Evolutionary conservation across 2,329 filamentous ascomycete species (phyloP), one percentile per base, ranked within the genome.

Genomic region (Lomentospora prolificans): DNA sequence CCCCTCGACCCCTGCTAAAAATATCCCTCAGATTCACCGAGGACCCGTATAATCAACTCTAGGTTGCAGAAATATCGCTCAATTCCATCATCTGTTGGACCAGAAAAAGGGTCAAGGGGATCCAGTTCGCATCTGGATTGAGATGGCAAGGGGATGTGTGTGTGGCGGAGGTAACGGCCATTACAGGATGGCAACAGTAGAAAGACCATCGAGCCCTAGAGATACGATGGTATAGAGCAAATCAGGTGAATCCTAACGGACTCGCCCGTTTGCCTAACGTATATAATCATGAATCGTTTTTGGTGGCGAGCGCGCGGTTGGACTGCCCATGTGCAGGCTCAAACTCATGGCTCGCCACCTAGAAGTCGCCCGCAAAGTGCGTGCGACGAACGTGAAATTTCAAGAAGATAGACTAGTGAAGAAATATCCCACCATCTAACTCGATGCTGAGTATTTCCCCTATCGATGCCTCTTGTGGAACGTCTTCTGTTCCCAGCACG

Each of bases 401-500:
- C 30, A 33, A 33, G 7, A 33, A 33, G 30, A 33, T 7, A 33
- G 12, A 33, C 7, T 33, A 19, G n/a, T 17, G 19, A 24, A 25
- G n/a, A 24, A 12, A 22, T 9, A 10, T 19, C 41, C 3, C 5
- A n/a, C 19, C 9, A 17, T 3, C 4, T 22, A 46, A 8, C 10
- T 19, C 7, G 19, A 46, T 9, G n/a, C 2, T 9, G 9, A 19
- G 41, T 7, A 6, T 6, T n/a, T 25, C 22, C 2, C 22, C 19
- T 53, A 53, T 22, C 25, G 52, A 17, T 33, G 50, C 24, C n/a
- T 51, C 9, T 41, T 50, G 44, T 17, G 19, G 28, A 55, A 55
- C 12, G 31, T 39, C 63, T 78, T 79, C 17, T 70, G 69, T 39
- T 65, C 63, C 76, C 77, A 81, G 64, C 76, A 79, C 39, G 64